Evolutionary conservation across 2,329 filamentous ascomycete genomes (phyloP), one percentile per base, ranked within the genome.

Genomic region (Trichoderma koningii): DNA sequence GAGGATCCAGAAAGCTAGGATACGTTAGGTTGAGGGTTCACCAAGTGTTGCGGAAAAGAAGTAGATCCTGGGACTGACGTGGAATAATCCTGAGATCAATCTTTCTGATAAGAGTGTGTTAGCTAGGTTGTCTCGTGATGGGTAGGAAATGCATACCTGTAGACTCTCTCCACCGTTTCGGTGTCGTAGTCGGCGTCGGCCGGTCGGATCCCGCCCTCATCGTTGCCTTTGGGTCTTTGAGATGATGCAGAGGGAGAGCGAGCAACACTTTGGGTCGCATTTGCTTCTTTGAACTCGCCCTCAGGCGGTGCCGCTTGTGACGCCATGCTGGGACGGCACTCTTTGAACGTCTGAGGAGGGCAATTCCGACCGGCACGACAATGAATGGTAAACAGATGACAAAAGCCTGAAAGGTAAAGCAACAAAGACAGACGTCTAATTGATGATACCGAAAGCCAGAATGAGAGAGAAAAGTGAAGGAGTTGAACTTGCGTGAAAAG

Each of bases 1-100:
- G 17, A 97, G 83, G 17, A 89, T 76, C 93, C 93, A 97, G 77
- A 97, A 94, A 34, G 93, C 91, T 84, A 67, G 15, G 21, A 2
- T 6, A 3, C 3, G 38, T 66, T 50, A 65, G 65, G 21, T 3
- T 21, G n/a, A 45, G 2, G 7, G 7, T 10, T 38, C 19, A 5
- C 10, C 15, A 70, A 14, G 42, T 9, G 5, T 12, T 10, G 14
- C 2, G 12, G 5, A 26, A 14, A n/a, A 15, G 15, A n/a, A 52
- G 14, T 70, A 69, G 15, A 7, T 5, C 6, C 4, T 28, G 5
- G 17, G 34, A 69, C 75, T 68, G 73, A 84, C 83, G 80, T 69
- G 85, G 85, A 68, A 87, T 87, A 71, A 87, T 87, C 70, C 85
- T 83, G 28, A 76, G 73, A 73, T 87, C 85, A 55, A 87, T 79